A percentile compares a stretch with the other conserved stretches of the same genome.
Conservation (phyloP, 768 basidiomycete genomes). For the Pleurotus ostreatus region DNA sequence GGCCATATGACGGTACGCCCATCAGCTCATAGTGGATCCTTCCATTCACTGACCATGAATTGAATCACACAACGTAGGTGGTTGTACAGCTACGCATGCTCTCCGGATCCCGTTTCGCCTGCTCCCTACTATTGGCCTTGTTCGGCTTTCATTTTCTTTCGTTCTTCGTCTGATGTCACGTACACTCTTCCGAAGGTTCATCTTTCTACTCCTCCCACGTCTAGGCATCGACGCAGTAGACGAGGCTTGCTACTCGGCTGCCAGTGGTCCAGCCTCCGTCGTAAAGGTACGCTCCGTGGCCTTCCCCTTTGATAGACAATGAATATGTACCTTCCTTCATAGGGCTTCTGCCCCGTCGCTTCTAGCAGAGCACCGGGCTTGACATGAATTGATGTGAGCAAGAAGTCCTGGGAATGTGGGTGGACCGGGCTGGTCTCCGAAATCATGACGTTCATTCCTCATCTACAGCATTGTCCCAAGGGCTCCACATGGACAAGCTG, state of each 20-base stretch:
- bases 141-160: neutral
- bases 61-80: neutral
- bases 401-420: neutral
- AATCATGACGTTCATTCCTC: neutral
- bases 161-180: neutral
- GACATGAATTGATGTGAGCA: conserved; percentile 5
- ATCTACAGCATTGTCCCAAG: neutral
- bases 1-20: no score
- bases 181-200: neutral
- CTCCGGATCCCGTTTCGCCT: neutral
- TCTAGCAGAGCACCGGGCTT: neutral
- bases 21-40: neutral
- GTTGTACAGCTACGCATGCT: neutral
- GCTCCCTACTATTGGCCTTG: neutral
- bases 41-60: neutral
- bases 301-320: neutral
- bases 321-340: neutral
- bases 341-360: neutral
- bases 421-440: neutral
- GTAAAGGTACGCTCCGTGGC: neutral
- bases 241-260: neutral
- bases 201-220: neutral
- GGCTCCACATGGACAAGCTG: neutral
- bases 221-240: neutral
- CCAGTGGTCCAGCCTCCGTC: neutral